These are phyloP conservation scores for Crithidia sp. DNA, from an alignment of 208 protist species.

Conservation along the genomic window DNA sequence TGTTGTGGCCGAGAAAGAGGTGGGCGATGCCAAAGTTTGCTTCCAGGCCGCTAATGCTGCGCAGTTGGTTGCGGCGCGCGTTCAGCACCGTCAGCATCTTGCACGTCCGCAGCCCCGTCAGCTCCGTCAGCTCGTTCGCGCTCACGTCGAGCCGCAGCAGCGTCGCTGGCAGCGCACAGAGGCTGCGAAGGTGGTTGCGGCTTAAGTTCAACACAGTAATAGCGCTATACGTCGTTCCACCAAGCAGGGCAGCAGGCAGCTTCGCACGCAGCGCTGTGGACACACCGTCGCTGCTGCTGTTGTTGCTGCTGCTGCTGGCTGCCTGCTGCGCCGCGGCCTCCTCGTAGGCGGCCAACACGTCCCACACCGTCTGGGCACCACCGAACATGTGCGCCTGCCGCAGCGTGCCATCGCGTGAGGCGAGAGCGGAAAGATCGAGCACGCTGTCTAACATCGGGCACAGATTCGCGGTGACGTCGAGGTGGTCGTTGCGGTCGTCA, in stretches of 20 bases:
- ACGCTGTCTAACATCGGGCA: constrained; percentile 70
- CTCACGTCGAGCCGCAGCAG: constrained; percentile 87
- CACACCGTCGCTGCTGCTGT: constrained; percentile 10
- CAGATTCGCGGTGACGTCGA: constrained; percentile 81
- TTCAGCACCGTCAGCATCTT: constrained; percentile 84
- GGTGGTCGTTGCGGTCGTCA: constrained; percentile 45
- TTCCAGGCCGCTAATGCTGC: constrained; percentile 52
- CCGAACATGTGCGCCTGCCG: constrained; percentile 46
- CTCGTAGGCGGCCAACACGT: constrained; percentile 59
- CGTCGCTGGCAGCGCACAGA: constrained; percentile 58
- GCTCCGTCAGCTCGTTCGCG: constrained; percentile 58
- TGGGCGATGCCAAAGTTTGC: constrained; percentile 61
- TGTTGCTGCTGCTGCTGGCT: background rate
- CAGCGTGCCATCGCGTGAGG: constrained; percentile 41
- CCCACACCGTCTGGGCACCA: constrained; percentile 59
- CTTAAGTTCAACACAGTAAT: constrained; percentile 83
- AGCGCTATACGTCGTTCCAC: constrained; percentile 36
- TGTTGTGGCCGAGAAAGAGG: constrained; percentile 85
- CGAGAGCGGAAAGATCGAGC: constrained; percentile 63
- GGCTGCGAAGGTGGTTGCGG: constrained; percentile 56
- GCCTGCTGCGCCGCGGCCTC: constrained; percentile 41
- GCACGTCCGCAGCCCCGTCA: constrained; percentile 66
- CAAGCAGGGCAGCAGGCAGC: constrained; percentile 27
- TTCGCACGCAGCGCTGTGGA: constrained; percentile 9
- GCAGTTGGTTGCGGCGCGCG: constrained; percentile 68